Conservation (phyloP, 176 grass and related monocot genomes). For the Aegilops longissima region DNA sequence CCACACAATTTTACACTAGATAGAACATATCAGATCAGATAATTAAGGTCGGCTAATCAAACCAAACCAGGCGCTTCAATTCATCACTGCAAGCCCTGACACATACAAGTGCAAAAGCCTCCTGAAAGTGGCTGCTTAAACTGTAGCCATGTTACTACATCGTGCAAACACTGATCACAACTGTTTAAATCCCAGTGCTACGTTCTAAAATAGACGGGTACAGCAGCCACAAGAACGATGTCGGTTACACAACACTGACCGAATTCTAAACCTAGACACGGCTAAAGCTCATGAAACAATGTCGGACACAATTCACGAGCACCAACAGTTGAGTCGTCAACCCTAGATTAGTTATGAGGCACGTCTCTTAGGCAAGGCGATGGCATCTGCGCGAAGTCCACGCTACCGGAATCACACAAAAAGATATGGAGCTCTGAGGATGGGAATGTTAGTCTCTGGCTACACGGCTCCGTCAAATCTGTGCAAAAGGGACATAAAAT, state of each 20-base stretch:
- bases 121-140: not conserved
- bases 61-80: not conserved
- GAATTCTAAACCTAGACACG: not conserved
- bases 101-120: not conserved
- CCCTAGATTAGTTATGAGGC: not conserved
- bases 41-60: not conserved
- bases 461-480: not conserved
- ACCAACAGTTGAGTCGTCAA: too few species aligned
- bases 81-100: not conserved
- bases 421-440: not conserved
- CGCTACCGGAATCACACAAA: not conserved
- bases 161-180: not conserved
- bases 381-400: not conserved
- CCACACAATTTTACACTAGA: too few species aligned
- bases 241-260: not conserved
- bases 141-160: not conserved
- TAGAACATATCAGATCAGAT: not conserved
- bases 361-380: not conserved
- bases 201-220: not conserved
- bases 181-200: not conserved
- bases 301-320: not conserved
- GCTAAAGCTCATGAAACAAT: not conserved
- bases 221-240: not conserved
- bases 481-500: too few species aligned
- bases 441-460: not conserved